phyloP scores from a whole-genome alignment of 371 early-diverging fungal species.

The Rhizopus microsporus region DNA sequence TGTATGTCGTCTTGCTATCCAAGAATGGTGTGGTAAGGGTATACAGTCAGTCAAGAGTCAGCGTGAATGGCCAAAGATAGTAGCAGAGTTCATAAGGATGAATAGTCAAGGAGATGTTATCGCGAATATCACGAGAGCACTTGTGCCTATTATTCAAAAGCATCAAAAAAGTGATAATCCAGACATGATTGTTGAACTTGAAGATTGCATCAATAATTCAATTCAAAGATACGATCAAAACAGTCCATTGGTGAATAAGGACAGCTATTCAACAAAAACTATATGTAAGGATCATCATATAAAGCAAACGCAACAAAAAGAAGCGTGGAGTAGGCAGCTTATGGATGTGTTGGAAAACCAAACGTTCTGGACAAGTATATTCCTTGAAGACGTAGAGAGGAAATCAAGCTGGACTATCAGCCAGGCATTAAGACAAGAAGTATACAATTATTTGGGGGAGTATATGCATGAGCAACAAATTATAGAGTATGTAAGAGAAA shows the following conservation, averaged over 20 bases:
- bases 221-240: conserved; percentile 32
- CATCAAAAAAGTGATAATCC: not conserved
- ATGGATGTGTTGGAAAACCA: conserved; percentile 44
- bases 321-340: conserved; percentile 35
- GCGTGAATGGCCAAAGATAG: conserved; percentile 33
- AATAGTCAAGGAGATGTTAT: conserved; percentile 16
- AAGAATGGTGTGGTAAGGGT: conserved; percentile 36
- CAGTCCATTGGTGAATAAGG: conserved; percentile 13
- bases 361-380: conserved; percentile 57
- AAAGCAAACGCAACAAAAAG: not conserved
- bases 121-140: conserved; percentile 6
- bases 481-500: conserved; percentile 38
- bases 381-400: conserved; percentile 55
- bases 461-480: conserved; percentile 15
- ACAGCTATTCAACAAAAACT: not conserved
- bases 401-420: conserved; percentile 53
- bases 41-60: conserved; percentile 19
- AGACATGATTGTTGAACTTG: conserved; percentile 23
- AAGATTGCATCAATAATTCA: conserved; percentile 27
- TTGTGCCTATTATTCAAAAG: conserved; percentile 25
- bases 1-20: conserved; percentile 35
- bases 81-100: conserved; percentile 30
- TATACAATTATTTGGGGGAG: conserved; percentile 38
- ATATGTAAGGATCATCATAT: not conserved
- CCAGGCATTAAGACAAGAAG: conserved; percentile 42